A percentile compares a stretch with the other conserved stretches of the same genome.
These are phyloP conservation scores for Thoreauomyces humboldtii DNA, from an alignment of 192 early-diverging fungal genomes.

Conservation along the genomic window DNA sequence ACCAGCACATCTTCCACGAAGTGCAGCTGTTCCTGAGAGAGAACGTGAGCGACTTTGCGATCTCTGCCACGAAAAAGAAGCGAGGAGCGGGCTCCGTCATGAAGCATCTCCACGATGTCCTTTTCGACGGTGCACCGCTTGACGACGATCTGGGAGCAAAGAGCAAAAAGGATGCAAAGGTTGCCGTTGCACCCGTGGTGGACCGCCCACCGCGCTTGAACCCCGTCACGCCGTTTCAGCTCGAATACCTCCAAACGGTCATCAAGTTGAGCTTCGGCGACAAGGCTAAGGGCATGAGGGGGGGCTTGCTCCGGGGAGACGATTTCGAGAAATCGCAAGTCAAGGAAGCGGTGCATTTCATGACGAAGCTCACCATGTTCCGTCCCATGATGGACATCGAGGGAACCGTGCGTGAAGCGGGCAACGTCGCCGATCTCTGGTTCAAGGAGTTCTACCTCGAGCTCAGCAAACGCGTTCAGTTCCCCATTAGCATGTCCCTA, in stretches of 20 bases:
- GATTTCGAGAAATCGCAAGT: conserved; percentile 52
- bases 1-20: conserved; percentile 36
- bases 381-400: conserved; percentile 39
- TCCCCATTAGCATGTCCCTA: conserved; percentile 54
- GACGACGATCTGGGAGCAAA: conserved; percentile 4
- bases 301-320: conserved; percentile 50
- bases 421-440: conserved; percentile 50
- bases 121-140: conserved; percentile 13
- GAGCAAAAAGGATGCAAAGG: conserved; percentile 8
- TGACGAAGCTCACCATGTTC: conserved; percentile 22
- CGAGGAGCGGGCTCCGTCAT: conserved; percentile 23
- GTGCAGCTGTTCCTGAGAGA: conserved; percentile 34
- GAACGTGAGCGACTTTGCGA: conserved; percentile 31
- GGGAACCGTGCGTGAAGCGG: conserved; percentile 27
- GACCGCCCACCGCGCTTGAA: neutral
- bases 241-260: conserved; percentile 33
- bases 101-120: conserved; percentile 28
- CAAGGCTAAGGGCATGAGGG: conserved; percentile 48
- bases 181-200: neutral
- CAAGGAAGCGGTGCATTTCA: conserved; percentile 37
- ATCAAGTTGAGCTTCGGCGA: conserved; percentile 41
- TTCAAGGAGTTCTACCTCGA: conserved; percentile 61
- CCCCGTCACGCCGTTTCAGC: conserved; percentile 27
- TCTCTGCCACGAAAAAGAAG: conserved; percentile 45
- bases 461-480: conserved; percentile 50